Conservation (phyloP, 2,329 filamentous ascomycete genomes). For the Hymenoscyphus fraxineus region DNA sequence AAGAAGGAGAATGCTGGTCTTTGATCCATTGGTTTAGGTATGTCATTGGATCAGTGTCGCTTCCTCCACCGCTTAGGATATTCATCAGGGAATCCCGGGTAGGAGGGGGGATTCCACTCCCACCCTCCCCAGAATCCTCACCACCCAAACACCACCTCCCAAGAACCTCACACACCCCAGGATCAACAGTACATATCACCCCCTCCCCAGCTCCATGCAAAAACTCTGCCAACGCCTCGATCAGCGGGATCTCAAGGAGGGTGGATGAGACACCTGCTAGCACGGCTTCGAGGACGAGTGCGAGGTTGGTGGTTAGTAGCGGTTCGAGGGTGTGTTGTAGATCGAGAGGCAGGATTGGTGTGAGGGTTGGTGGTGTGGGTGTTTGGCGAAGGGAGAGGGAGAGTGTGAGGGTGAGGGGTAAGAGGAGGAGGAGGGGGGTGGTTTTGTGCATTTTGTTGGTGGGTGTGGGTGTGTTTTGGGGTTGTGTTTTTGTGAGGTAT, state of each 20-base stretch:
- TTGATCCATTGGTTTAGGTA: background rate
- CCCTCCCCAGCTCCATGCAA: background rate
- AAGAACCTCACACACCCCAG: background rate
- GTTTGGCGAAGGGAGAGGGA: background rate
- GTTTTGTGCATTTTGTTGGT: background rate
- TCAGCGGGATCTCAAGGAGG: background rate
- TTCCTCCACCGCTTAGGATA: background rate
- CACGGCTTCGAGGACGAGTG: conserved; percentile 6
- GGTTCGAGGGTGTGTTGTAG: background rate
- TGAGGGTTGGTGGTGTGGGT: background rate
- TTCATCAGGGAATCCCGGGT: background rate
- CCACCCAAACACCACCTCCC: background rate
- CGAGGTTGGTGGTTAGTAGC: background rate
- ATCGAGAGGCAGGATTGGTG: background rate
- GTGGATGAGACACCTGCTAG: background rate
- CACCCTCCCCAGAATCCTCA: background rate
- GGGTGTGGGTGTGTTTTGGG: background rate
- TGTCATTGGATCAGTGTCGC: background rate
- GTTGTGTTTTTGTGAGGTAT: background rate
- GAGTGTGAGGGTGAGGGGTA: background rate
- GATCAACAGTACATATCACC: background rate
- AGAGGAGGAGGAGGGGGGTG: background rate
- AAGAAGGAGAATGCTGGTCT: background rate
- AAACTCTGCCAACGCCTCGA: background rate
- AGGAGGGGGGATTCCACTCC: background rate